Evolutionary conservation across 2,329 filamentous ascomycete species (phyloP), one percentile per base, ranked within the genome.

Genomic region (Arthrobotrys sinensis): DNA sequence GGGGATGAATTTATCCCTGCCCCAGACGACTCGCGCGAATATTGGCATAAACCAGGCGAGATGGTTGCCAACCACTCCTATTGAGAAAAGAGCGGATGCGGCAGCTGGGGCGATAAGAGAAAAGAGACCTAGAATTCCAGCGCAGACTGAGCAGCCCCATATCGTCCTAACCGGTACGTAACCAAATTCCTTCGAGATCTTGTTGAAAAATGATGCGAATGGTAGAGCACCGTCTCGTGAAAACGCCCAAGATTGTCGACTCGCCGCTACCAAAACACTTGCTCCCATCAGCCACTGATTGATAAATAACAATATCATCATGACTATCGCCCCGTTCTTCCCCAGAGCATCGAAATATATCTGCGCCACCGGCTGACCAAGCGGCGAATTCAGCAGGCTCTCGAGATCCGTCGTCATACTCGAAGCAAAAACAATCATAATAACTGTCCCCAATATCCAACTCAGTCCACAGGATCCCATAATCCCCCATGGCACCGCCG

Each of bases 261-360:
- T 89, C 3, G 87, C 88, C 0, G 89, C 89, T 2, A 90, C 87
- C 77, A 84, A 84, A 67, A 89, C 87, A 34, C 86, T 88, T 0
- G 90, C 83, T 0, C 89, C 88, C 86, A 90, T 90, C 21, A 90
- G 84, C 82, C 89, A 91, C 81, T 90, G 89, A 1, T 89, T 88
- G 60, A 89, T 86, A 81, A 90, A 88, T 19, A 90, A 83, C 0
- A 90, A 84, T 0, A 85, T 85, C 87, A 90, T 90, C 68, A 90
- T 85, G 0, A 86, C 89, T 5, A 91, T 82, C 0, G 89, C 88
- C 4, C 88, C 89, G 4, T 86, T 84, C 82, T 90, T 90, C 8
- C 89, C 89, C 8, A 90, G 82, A 0, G 88, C 88, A 73, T 90
- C 88, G 78, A 86, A 90, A 83, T 90, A 90, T 52, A 90, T 89